Evolutionary conservation across 495 filamentous ascomycete species (phyloP).

Genomic region (Neurospora sp.): DNA sequence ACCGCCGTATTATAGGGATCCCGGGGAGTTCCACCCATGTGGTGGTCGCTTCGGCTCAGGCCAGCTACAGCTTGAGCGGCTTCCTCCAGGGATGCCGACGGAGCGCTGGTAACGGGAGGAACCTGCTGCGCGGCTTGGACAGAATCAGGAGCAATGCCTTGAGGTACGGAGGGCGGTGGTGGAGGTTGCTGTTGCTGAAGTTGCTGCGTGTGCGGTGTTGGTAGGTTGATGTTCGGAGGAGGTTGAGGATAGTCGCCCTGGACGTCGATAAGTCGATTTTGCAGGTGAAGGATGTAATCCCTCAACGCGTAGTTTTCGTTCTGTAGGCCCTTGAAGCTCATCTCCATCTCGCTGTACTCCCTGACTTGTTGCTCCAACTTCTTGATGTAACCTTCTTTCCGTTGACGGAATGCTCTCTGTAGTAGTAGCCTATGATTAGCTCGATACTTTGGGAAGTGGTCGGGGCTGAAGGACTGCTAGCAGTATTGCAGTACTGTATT

Average conservation of each 20-base stretch:
- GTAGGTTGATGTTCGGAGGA: conserved; percentile 42
- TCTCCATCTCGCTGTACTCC: conserved; percentile 57
- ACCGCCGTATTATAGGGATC: conserved; percentile 6
- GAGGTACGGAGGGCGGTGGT: neutral
- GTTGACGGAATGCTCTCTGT: conserved; percentile 91
- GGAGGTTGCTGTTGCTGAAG: conserved; percentile 1
- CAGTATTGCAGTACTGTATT: neutral
- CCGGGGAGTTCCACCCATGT: neutral
- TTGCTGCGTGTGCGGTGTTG: conserved; percentile 17
- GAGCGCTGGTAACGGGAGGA: neutral
- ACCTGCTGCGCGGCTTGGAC: neutral
- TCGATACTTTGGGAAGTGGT: neutral
- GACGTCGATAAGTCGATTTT: conserved; percentile 75
- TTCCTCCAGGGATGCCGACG: conserved; percentile 16
- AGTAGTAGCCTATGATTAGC: neutral
- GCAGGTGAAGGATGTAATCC: conserved; percentile 84
- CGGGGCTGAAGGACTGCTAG: neutral
- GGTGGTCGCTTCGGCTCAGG: conserved; percentile 17
- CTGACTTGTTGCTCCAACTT: conserved; percentile 86
- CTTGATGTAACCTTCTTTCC: conserved; percentile 97
- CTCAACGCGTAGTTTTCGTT: conserved; percentile 81
- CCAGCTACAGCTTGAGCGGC: conserved; percentile 28
- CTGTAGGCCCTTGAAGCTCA: conserved; percentile 63
- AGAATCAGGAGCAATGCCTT: neutral
- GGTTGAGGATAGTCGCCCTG: conserved; percentile 77